Evolutionary conservation across 2,329 filamentous ascomycete genomes (phyloP).

Genomic region (Chaetothyriales sp.): DNA sequence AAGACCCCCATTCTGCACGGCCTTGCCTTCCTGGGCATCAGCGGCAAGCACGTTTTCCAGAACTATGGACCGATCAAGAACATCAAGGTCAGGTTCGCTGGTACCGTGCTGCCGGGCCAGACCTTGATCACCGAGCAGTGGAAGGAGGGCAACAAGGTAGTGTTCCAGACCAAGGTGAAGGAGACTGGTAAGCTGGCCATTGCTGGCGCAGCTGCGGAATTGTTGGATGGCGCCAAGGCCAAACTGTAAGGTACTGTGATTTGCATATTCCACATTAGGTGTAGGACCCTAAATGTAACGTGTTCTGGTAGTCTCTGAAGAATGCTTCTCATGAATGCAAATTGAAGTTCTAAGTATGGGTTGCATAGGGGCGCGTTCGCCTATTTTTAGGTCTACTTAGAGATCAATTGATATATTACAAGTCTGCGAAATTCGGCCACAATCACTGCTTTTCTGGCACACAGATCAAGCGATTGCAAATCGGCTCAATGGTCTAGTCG

Average conservation of each 20-base stretch:
- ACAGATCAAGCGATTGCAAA: constrained; percentile 5
- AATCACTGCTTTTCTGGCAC: constrained; percentile 6
- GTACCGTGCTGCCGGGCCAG: constrained; percentile 57
- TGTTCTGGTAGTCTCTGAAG: no score
- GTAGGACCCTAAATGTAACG: neutral
- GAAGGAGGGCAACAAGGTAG: constrained; percentile 63
- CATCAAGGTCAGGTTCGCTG: constrained; percentile 83
- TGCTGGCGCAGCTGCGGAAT: constrained; percentile 62
- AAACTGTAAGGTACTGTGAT: constrained; percentile 7
- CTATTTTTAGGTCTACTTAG: neutral
- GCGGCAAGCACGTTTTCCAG: constrained; percentile 77
- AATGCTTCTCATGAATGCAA: no score
- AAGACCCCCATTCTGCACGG: constrained; percentile 88
- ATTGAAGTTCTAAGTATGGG: neutral
- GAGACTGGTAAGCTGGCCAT: constrained; percentile 87
- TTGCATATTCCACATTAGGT: neutral
- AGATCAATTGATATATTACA: neutral
- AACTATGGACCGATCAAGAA: constrained; percentile 73
- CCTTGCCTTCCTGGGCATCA: constrained; percentile 86
- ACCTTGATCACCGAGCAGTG: constrained; percentile 91
- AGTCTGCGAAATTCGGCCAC: neutral
- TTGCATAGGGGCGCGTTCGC: neutral
- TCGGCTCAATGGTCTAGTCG: constrained; percentile 24
- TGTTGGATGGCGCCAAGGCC: constrained; percentile 24
- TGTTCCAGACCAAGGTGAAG: constrained; percentile 79